These are phyloP conservation scores for Zoysia pacifica DNA, from an alignment of 176 grass and related monocot species.

Conservation along the genomic window DNA sequence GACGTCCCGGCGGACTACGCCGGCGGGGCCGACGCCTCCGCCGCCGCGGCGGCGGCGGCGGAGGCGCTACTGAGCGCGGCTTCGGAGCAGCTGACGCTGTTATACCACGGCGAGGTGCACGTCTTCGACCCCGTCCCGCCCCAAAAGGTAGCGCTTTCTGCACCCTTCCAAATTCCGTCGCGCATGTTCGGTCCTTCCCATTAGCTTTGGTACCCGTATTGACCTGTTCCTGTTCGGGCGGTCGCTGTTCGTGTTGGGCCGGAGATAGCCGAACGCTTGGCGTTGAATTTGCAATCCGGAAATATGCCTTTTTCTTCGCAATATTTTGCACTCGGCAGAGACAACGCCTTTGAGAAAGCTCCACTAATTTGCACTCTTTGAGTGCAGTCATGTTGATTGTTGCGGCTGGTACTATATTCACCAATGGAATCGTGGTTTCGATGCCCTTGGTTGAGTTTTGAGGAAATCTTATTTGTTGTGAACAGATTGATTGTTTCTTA, in stretches of 20 bases:
- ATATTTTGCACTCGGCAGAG: neutral
- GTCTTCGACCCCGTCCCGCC: slow-evolving; percentile 83
- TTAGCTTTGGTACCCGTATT: slow-evolving; percentile 14
- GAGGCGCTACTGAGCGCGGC: slow-evolving; percentile 48
- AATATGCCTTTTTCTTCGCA: neutral
- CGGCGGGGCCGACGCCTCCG: slow-evolving; percentile 14
- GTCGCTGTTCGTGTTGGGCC: neutral
- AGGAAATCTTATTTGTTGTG: neutral
- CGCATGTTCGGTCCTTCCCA: neutral
- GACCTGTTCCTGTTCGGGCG: slow-evolving; percentile 21
- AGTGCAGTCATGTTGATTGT: neutral
- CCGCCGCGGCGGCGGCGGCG: slow-evolving; percentile 29
- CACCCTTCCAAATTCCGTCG: slow-evolving; percentile 20
- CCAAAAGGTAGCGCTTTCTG: slow-evolving; percentile 59
- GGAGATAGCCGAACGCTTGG: slow-evolving; percentile 8
- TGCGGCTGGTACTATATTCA: slow-evolving; percentile 7
- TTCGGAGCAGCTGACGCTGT: slow-evolving; percentile 73
- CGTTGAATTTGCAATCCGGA: neutral
- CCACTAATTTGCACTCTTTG: neutral
- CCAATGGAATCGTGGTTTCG: neutral
- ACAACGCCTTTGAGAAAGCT: neutral
- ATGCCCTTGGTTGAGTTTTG: slow-evolving; percentile 2
- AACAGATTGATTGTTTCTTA: slow-evolving; percentile 8
- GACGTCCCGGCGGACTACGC: slow-evolving; percentile 26
- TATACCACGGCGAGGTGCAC: slow-evolving; percentile 79